Evolutionary conservation across 75 land plant genomes (phyloP).

Genomic region (Selaginella tamariscina): DNA sequence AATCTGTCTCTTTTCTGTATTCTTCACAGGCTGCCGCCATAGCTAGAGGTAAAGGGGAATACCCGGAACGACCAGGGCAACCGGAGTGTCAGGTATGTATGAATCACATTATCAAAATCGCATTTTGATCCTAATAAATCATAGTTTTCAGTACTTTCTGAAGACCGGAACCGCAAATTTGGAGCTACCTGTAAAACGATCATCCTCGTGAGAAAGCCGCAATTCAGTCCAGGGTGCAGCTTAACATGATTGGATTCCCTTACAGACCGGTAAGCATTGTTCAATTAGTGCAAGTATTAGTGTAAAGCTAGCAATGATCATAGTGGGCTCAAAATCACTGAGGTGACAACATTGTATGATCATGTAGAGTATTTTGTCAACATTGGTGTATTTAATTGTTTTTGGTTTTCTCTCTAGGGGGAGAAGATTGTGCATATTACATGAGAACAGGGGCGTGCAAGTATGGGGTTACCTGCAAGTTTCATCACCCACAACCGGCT

Average conservation of each 20-base stretch:
- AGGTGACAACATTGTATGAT: too few relatives aligned
- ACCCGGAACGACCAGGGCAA: constrained; percentile 73
- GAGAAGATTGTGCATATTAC: constrained; percentile 71
- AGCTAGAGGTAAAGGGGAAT: constrained; percentile 57
- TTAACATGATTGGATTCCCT: constrained; percentile 73
- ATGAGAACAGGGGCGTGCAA: constrained; percentile 78
- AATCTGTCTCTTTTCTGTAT: not conserved
- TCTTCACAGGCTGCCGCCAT: constrained; percentile 43
- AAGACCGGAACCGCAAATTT: constrained; percentile 90
- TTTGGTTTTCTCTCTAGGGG: constrained; percentile 38
- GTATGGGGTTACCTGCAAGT: constrained; percentile 76
- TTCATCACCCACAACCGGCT: constrained; percentile 71
- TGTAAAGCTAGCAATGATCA: too few relatives aligned
- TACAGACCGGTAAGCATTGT: constrained; percentile 54
- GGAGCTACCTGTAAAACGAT: constrained; percentile 74
- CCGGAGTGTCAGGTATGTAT: constrained; percentile 81
- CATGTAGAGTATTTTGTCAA: too few relatives aligned
- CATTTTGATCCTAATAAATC: too few relatives aligned
- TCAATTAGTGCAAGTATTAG: too few relatives aligned
- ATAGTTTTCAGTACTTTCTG: constrained; percentile 51
- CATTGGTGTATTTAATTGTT: too few relatives aligned
- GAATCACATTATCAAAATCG: too few relatives aligned
- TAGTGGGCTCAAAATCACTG: too few relatives aligned
- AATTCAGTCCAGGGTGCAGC: constrained; percentile 30
- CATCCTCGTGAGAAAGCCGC: constrained; percentile 73